Conservation (phyloP, 495 filamentous ascomycete genomes). For the Letharia columbiana region DNA sequence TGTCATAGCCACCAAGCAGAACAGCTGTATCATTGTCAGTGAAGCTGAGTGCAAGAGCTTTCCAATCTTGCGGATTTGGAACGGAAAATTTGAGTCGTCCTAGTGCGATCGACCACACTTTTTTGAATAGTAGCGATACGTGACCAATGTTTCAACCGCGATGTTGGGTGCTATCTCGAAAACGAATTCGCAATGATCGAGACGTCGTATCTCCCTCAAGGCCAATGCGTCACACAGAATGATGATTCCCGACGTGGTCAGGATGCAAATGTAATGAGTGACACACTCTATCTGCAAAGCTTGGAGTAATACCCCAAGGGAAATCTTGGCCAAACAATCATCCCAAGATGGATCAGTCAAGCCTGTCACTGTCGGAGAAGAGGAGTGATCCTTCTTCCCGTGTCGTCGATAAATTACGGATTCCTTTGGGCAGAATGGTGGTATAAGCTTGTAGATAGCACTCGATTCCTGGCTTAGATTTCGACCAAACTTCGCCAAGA, state of each 20-base stretch:
- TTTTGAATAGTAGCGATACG: conserved; percentile 21
- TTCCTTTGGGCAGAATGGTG: conserved; percentile 31
- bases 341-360: conserved; percentile 24
- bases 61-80: conserved; percentile 17
- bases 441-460: conserved; percentile 33
- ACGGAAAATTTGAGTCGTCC: conserved; percentile 4
- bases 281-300: conserved; percentile 18
- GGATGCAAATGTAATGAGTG: conserved; percentile 20
- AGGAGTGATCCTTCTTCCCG: conserved; percentile 1
- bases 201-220: conserved; percentile 16
- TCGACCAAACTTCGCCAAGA: conserved; percentile 34
- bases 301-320: conserved; percentile 12
- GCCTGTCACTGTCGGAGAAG: conserved; percentile 17
- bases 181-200: conserved; percentile 21
- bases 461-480: conserved; percentile 27
- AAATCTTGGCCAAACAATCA: conserved; percentile 24
- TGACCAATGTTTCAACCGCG: conserved; percentile 16
- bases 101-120: conserved; percentile 20
- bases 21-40: conserved; percentile 16
- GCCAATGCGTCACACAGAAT: conserved; percentile 22
- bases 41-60: conserved; percentile 21
- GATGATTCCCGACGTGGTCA: conserved; percentile 21
- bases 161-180: conserved; percentile 15
- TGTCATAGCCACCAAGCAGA: conserved; percentile 23
- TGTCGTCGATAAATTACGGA: conserved; percentile 25